phyloP scores from a whole-genome alignment of 441 rosid species.

The Mallotus repandus region DNA sequence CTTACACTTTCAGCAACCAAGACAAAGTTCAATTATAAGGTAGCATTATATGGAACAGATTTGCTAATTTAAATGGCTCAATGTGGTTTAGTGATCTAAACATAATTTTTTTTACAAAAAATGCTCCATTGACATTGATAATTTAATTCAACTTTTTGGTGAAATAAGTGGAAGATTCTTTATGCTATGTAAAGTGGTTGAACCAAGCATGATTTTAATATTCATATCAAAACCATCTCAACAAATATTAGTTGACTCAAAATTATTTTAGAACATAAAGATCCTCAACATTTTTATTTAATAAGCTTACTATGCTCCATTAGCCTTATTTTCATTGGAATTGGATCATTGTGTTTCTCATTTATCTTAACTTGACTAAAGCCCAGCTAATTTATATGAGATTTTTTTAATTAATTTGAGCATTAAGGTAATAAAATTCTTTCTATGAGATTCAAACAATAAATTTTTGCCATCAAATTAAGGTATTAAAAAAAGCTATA shows the following conservation, averaged over 20 bases:
- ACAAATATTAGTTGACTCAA: not conserved
- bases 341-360: not conserved
- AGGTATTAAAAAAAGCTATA: no score
- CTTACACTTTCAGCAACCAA: no score
- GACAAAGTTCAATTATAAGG: no score
- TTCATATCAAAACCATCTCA: conserved; percentile 8
- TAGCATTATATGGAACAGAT: no score
- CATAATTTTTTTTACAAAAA: not conserved
- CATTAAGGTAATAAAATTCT: no score
- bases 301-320: not conserved
- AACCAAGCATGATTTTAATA: not conserved
- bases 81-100: not conserved
- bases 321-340: not conserved
- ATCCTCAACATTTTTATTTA: not conserved
- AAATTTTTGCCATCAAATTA: no score
- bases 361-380: no score
- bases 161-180: not conserved
- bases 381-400: no score
- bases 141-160: not conserved
- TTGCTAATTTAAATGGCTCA: no score
- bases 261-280: not conserved
- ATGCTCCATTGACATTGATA: not conserved
- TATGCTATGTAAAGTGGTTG: conserved; percentile 9
- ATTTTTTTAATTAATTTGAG: no score
- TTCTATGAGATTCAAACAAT: no score